These are phyloP conservation scores for Cryptococcus floricola DNA, from an alignment of 1,284 basidiomycete species.

Conservation along the genomic window DNA sequence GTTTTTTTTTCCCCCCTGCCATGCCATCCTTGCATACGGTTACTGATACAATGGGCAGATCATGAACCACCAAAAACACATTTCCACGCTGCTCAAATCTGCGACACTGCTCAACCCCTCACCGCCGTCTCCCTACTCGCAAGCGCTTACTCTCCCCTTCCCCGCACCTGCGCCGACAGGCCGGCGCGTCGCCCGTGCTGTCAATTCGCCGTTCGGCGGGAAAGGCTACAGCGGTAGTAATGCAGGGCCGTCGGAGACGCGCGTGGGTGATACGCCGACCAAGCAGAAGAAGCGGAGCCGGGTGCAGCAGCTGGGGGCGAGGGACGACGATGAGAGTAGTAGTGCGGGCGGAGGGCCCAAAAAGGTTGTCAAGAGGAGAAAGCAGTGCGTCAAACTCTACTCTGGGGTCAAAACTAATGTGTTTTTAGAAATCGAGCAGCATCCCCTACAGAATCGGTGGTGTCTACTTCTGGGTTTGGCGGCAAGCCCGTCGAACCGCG, in stretches of 20 bases:
- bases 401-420: not conserved
- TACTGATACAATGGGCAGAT: slow-evolving; percentile 51
- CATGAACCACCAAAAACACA: slow-evolving; percentile 65
- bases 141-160: slow-evolving; percentile 60
- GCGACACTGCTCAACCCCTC: slow-evolving; percentile 52
- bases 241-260: slow-evolving; percentile 12
- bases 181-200: slow-evolving; percentile 34
- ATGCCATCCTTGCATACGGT: not conserved
- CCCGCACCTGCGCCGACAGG: slow-evolving; percentile 56
- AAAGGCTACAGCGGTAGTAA: slow-evolving; percentile 9
- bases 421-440: slow-evolving; percentile 29
- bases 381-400: slow-evolving; percentile 27
- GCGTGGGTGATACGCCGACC: slow-evolving; percentile 33
- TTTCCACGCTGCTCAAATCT: slow-evolving; percentile 49
- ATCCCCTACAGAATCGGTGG: slow-evolving; percentile 43
- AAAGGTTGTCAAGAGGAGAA: slow-evolving; percentile 37
- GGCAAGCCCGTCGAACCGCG: slow-evolving; percentile 36
- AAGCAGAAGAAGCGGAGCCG: slow-evolving; percentile 42
- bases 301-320: slow-evolving; percentile 27
- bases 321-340: slow-evolving; percentile 44
- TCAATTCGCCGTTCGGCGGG: slow-evolving; percentile 39
- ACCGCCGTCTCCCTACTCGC: slow-evolving; percentile 52
- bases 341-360: slow-evolving; percentile 31
- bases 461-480: slow-evolving; percentile 34
- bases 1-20: slow-evolving; percentile 17